phyloP scores from a whole-genome alignment of 2,329 filamentous ascomycete genomes.

The Neonectria punicea region DNA sequence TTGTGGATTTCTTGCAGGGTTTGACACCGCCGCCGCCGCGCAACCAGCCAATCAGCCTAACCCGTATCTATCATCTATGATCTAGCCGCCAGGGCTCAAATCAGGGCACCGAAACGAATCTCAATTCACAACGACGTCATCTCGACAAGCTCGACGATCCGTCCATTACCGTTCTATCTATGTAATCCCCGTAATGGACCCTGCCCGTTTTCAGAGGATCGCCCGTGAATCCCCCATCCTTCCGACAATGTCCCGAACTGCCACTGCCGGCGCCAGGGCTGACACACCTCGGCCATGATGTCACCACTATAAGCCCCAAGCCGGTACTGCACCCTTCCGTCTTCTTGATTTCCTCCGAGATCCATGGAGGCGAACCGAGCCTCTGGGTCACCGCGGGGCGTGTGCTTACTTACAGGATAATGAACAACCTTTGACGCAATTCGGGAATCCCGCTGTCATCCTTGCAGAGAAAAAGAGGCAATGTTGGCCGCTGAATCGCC shows the following conservation, averaged over 20 bases:
- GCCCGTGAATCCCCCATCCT: background rate
- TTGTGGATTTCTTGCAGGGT: background rate
- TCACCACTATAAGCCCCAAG: background rate
- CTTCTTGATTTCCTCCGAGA: background rate
- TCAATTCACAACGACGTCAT: background rate
- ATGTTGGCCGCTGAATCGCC: background rate
- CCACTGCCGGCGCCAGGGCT: background rate
- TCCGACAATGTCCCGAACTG: background rate
- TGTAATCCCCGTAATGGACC: too few relatives aligned
- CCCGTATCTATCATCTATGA: too few relatives aligned
- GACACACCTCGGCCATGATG: background rate
- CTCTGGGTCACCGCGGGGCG: background rate
- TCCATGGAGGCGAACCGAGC: slow-evolving; percentile 4
- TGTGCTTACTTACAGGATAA: background rate
- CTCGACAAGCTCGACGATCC: background rate
- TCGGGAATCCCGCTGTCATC: background rate
- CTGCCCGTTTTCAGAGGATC: background rate
- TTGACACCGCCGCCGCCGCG: too few relatives aligned
- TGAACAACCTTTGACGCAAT: background rate
- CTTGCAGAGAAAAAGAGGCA: background rate
- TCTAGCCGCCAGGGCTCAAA: background rate
- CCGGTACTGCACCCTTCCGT: background rate
- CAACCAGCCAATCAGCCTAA: too few relatives aligned
- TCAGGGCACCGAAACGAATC: background rate
- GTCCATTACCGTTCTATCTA: too few relatives aligned